Evolutionary conservation across 2,329 filamentous ascomycete species (phyloP).

Genomic region (Pseudovirgaria hyperparasitica): DNA sequence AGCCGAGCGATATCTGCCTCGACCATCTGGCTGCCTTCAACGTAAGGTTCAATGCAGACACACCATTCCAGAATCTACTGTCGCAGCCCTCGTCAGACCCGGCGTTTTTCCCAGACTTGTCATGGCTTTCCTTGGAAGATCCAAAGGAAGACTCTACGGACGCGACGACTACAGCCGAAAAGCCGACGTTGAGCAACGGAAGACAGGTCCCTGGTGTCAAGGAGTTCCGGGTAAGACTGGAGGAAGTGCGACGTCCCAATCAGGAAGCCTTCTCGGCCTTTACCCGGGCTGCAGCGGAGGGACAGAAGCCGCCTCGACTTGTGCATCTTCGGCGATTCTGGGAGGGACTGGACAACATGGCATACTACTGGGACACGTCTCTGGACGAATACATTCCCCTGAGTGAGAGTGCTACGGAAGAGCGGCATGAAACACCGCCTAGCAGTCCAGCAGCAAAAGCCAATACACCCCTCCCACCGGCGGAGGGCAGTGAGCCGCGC

Average conservation of each 20-base stretch:
- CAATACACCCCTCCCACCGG: no score
- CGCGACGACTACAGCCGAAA: constrained; percentile 12
- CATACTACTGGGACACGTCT: constrained; percentile 50
- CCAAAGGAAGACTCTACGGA: constrained; percentile 16
- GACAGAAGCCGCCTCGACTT: constrained; percentile 35
- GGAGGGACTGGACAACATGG: constrained; percentile 44
- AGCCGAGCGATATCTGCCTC: constrained; percentile 27
- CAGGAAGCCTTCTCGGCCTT: constrained; percentile 46
- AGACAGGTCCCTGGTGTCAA: constrained; percentile 32
- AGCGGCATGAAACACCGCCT: no score
- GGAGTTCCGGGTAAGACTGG: constrained; percentile 34
- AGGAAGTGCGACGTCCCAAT: constrained; percentile 42
- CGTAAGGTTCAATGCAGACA: constrained; percentile 23
- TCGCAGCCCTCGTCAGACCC: constrained; percentile 17
- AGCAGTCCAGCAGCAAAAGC: no score
- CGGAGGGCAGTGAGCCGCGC: constrained; percentile 10
- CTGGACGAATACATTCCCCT: constrained; percentile 41
- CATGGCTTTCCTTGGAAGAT: constrained; percentile 15
- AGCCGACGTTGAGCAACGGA: constrained; percentile 33
- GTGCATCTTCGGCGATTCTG: constrained; percentile 49
- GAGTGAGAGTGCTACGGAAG: constrained; percentile 4
- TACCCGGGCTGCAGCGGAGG: constrained; percentile 33
- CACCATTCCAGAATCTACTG: constrained; percentile 27
- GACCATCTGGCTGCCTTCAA: constrained; percentile 30
- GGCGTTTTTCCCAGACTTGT: constrained; percentile 26